Evolutionary conservation across 352 stramenopile species (phyloP).

Genomic region (Aphanomyces stellatus): DNA sequence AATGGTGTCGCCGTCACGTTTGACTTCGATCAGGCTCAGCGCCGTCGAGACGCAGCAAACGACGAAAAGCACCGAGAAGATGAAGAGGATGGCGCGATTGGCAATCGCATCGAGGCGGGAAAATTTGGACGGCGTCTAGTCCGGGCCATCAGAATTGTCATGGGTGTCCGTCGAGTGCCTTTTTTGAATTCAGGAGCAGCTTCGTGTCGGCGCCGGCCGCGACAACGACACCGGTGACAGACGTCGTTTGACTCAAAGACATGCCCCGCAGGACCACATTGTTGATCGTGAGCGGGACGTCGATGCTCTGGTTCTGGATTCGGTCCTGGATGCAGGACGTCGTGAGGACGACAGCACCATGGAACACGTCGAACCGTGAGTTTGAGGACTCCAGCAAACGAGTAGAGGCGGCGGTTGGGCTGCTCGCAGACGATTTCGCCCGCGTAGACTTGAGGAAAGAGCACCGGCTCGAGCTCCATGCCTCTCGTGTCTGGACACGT

Average conservation of each 20-base stretch:
- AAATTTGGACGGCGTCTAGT: conserved; percentile 68
- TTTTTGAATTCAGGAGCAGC: conserved; percentile 81
- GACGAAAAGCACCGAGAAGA: conserved; percentile 68
- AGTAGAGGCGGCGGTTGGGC: conserved; percentile 76
- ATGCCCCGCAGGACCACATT: conserved; percentile 75
- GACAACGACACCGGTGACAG: conserved; percentile 63
- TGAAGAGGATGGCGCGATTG: conserved; percentile 74
- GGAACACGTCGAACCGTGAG: neutral
- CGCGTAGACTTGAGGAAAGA: conserved; percentile 42
- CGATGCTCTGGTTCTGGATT: conserved; percentile 28
- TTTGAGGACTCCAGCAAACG: conserved; percentile 57
- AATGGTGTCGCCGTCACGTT: neutral
- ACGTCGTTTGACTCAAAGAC: conserved; percentile 80
- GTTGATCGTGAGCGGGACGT: conserved; percentile 68
- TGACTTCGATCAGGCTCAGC: neutral
- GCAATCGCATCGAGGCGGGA: conserved; percentile 64
- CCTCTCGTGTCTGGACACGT: conserved; percentile 19
- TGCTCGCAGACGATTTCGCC: conserved; percentile 63
- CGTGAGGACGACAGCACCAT: neutral
- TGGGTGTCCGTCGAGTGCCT: conserved; percentile 24
- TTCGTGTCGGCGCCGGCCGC: conserved; percentile 73
- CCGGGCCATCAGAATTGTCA: too few relatives aligned
- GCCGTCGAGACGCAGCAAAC: conserved; percentile 17
- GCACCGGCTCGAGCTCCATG: conserved; percentile 27
- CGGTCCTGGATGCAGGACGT: neutral